Percentiles rank a stretch among this genome's conserved stretches.
These are phyloP conservation scores for Cercophora newfieldiana DNA, from an alignment of 495 filamentous ascomycete genomes.

Conservation along the genomic window DNA sequence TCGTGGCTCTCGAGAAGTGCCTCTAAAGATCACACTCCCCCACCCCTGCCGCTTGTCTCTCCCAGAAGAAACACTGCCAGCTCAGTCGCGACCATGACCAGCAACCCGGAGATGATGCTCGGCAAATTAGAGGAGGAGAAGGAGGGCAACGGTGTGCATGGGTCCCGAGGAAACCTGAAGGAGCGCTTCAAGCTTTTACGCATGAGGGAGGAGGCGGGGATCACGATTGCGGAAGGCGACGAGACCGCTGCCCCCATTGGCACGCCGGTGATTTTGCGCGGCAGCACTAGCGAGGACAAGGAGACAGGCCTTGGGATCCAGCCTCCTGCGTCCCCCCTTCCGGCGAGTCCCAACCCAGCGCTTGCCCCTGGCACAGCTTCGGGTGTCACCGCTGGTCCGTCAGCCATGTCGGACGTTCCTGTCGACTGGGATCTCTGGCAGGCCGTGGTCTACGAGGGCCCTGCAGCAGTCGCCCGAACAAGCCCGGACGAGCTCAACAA, in stretches of 20 bases:
- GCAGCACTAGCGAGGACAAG: slow-evolving; percentile 56
- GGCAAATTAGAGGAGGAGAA: slow-evolving; percentile 68
- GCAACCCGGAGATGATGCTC: slow-evolving; percentile 72
- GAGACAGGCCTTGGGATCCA: slow-evolving; percentile 37
- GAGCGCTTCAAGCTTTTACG: slow-evolving; percentile 85
- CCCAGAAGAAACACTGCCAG: slow-evolving; percentile 67
- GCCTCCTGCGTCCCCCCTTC: slow-evolving; percentile 49
- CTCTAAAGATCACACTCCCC: slow-evolving; percentile 59
- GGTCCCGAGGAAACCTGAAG: slow-evolving; percentile 67
- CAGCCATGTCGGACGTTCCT: slow-evolving; percentile 61
- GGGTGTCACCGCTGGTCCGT: slow-evolving; percentile 69
- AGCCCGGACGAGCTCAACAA: slow-evolving; percentile 84
- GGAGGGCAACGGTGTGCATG: slow-evolving; percentile 49
- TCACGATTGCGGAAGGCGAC: slow-evolving; percentile 52
- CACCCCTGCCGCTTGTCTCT: slow-evolving; percentile 48
- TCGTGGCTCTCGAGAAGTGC: slow-evolving; percentile 82
- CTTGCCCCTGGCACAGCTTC: slow-evolving; percentile 82
- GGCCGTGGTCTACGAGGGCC: slow-evolving; percentile 88
- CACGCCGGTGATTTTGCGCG: slow-evolving; percentile 41
- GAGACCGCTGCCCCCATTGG: slow-evolving; percentile 44
- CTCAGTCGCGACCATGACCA: slow-evolving; percentile 71
- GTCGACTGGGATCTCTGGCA: slow-evolving; percentile 99
- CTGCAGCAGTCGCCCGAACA: slow-evolving; percentile 77
- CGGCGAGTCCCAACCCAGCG: slow-evolving; percentile 51
- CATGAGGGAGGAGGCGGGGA: slow-evolving; percentile 74